These are phyloP conservation scores for Pleurotus tuber-regium DNA, from an alignment of 768 basidiomycete species.

Conservation along the genomic window DNA sequence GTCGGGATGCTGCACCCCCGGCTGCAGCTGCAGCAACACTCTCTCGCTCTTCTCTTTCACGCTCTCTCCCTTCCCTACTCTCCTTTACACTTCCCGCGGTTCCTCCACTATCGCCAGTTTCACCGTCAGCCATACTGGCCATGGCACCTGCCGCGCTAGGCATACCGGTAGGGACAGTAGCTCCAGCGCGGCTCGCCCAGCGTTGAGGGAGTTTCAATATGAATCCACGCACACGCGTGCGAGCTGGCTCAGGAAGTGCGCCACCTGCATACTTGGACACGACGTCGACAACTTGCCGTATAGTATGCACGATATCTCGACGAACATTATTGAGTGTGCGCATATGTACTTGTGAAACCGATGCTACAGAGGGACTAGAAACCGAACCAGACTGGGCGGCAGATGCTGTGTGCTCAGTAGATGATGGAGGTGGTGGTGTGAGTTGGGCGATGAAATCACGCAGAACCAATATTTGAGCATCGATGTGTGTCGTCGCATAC, in stretches of 20 bases:
- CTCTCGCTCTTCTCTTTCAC: constrained; percentile 20
- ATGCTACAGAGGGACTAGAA: neutral
- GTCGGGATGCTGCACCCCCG: constrained; percentile 25
- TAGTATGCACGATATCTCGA: constrained; percentile 82
- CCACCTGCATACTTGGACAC: constrained; percentile 84
- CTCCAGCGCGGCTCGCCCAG: constrained; percentile 58
- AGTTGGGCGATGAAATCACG: constrained; percentile 80
- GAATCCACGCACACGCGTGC: constrained; percentile 67
- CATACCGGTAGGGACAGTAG: constrained; percentile 14
- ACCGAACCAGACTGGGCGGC: neutral
- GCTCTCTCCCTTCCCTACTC: constrained; percentile 21
- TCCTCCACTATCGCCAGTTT: constrained; percentile 4
- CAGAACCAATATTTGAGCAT: constrained; percentile 80
- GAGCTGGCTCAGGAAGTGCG: constrained; percentile 83
- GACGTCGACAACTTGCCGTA: constrained; percentile 86
- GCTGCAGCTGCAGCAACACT: constrained; percentile 34
- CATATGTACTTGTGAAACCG: constrained; percentile 41
- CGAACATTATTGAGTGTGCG: constrained; percentile 74
- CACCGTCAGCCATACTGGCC: neutral
- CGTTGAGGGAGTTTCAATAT: constrained; percentile 78
- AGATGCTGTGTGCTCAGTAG: neutral
- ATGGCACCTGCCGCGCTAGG: neutral
- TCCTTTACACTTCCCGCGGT: constrained; percentile 15
- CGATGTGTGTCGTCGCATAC: constrained; percentile 88
- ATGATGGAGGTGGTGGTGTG: constrained; percentile 43